These are phyloP conservation scores for Lactifluus volemus DNA, from an alignment of 768 basidiomycete species.

Conservation along the genomic window DNA sequence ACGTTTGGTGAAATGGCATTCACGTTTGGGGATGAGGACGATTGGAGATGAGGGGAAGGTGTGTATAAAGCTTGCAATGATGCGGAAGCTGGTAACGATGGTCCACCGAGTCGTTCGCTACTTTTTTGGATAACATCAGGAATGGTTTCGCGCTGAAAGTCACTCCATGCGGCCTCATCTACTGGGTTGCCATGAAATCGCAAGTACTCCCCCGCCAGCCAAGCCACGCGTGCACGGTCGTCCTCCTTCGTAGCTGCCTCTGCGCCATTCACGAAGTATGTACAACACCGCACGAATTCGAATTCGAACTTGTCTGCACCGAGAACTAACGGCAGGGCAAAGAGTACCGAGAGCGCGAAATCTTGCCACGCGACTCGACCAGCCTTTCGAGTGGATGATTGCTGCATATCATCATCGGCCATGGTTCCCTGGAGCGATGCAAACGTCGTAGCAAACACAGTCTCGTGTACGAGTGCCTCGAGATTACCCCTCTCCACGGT, in stretches of 20 bases:
- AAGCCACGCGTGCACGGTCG: conserved; percentile 41
- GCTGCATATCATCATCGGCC: conserved; percentile 3
- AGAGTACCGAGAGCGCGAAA: conserved; percentile 52
- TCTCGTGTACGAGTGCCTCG: conserved; percentile 76
- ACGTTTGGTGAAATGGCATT: conserved; percentile 27
- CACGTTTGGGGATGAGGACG: conserved; percentile 6
- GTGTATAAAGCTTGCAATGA: conserved; percentile 49
- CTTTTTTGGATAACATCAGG: conserved; percentile 30
- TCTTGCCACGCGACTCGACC: conserved; percentile 41
- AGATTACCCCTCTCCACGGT: conserved; percentile 56
- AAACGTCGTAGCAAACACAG: conserved; percentile 71
- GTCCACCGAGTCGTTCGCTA: conserved; percentile 19
- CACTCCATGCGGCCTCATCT: conserved; percentile 47
- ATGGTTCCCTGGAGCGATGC: neutral
- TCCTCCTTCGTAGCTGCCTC: conserved; percentile 31
- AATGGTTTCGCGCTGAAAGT: conserved; percentile 45
- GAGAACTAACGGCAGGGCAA: conserved; percentile 50
- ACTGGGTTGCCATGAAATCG: conserved; percentile 45
- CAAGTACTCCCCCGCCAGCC: conserved; percentile 62
- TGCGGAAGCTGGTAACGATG: conserved; percentile 32
- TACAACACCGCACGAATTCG: conserved; percentile 62
- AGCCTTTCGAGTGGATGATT: conserved; percentile 14
- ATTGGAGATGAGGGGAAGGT: conserved; percentile 35
- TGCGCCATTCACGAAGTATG: conserved; percentile 53
- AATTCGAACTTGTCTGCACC: conserved; percentile 51